Conservation (phyloP, 2,329 filamentous ascomycete genomes). For the Nigrospora sphaerica region DNA sequence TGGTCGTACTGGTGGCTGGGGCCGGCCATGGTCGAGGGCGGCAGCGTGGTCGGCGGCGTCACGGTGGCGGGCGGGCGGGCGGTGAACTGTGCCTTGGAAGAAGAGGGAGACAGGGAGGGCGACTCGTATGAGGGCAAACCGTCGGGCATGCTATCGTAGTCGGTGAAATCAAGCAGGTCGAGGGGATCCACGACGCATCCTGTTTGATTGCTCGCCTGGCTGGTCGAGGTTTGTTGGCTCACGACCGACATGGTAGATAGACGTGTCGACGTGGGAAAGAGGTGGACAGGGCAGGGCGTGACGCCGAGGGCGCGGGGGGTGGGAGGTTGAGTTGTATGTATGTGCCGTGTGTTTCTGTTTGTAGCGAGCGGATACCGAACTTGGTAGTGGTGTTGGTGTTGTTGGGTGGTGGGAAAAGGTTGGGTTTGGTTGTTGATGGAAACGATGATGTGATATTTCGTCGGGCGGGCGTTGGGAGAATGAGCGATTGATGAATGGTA, state of each 20-base stretch:
- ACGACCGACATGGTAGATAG: slow-evolving; percentile 9
- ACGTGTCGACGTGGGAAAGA: too few relatives aligned
- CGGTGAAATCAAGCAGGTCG: slow-evolving; percentile 54
- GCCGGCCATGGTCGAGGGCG: slow-evolving; percentile 57
- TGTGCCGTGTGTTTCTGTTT: not conserved
- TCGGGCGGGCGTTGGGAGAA: not conserved
- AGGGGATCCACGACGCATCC: slow-evolving; percentile 37
- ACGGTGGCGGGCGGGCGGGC: slow-evolving; percentile 45
- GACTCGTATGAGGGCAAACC: slow-evolving; percentile 48
- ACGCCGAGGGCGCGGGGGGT: not conserved
- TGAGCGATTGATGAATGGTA: too few relatives aligned
- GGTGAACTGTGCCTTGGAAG: slow-evolving; percentile 46
- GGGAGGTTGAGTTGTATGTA: not conserved
- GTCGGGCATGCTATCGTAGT: slow-evolving; percentile 55
- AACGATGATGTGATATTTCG: not conserved
- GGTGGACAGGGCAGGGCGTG: too few relatives aligned
- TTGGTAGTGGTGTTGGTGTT: not conserved
- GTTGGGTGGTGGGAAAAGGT: not conserved
- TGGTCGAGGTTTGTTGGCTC: slow-evolving; percentile 13
- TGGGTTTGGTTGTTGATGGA: not conserved
- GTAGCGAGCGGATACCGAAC: not conserved
- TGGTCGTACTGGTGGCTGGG: slow-evolving; percentile 94
- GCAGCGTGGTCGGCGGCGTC: slow-evolving; percentile 46
- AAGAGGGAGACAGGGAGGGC: slow-evolving; percentile 50
- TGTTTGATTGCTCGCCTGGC: slow-evolving; percentile 8